These are phyloP conservation scores for Didymella exigua DNA, from an alignment of 2,329 filamentous ascomycete genomes.

Conservation along the genomic window DNA sequence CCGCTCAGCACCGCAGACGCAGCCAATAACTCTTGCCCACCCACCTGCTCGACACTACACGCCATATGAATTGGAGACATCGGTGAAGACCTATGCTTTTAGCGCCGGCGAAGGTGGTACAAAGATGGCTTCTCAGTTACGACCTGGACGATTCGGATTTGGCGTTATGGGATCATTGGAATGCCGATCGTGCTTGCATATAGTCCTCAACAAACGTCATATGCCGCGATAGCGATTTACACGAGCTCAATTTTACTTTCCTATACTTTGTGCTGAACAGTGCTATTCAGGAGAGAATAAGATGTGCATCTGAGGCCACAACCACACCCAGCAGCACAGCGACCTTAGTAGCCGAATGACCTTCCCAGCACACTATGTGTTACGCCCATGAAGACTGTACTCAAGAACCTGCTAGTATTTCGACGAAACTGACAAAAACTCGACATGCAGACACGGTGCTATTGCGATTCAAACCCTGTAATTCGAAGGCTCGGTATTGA, in stretches of 20 bases:
- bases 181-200: conserved; percentile 32
- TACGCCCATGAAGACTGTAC: too few species aligned
- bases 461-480: too few species aligned
- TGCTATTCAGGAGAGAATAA: neutral
- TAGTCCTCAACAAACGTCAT: conserved; percentile 26
- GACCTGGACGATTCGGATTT: conserved; percentile 35
- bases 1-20: conserved; percentile 1
- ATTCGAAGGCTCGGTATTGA: neutral
- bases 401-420: too few species aligned
- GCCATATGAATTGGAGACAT: conserved; percentile 14
- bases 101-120: conserved; percentile 28
- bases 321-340: too few species aligned
- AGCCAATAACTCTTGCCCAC: conserved; percentile 1
- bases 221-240: conserved; percentile 23
- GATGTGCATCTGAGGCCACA: too few species aligned
- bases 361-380: too few species aligned
- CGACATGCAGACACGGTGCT: too few species aligned
- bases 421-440: too few species aligned
- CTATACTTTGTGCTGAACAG: neutral
- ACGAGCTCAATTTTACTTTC: neutral
- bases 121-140: conserved; percentile 21
- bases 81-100: conserved; percentile 21
- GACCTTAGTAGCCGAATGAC: too few species aligned
- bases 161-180: conserved; percentile 36
- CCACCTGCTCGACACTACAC: conserved; percentile 2